These are phyloP conservation scores for Protostelium mycophagum DNA, from an alignment of 78 protist genomes.

Conservation along the genomic window DNA sequence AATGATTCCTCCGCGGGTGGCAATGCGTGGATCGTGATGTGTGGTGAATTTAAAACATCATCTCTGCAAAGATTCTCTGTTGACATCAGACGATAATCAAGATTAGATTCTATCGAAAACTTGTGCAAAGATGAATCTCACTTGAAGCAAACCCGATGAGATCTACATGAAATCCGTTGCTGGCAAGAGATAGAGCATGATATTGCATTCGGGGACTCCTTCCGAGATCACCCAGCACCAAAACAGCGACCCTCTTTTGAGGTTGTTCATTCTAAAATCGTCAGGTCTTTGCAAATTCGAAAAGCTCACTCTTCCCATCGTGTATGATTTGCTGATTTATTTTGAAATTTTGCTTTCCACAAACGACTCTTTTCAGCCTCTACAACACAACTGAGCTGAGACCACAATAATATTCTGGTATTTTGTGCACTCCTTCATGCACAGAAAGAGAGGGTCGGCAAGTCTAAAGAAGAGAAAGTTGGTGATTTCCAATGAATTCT, in stretches of 20 bases:
- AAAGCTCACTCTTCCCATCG: no score
- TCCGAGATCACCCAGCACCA: slow-evolving; percentile 97
- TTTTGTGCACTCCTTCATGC: no score
- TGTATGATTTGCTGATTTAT: no score
- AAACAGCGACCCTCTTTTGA: slow-evolving; percentile 63
- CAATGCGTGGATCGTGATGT: slow-evolving; percentile 2
- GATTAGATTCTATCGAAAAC: slow-evolving; percentile 1
- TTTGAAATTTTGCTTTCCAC: no score
- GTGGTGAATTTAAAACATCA: neutral
- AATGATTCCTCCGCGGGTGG: slow-evolving; percentile 6
- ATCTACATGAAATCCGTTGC: neutral
- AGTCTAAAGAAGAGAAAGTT: no score
- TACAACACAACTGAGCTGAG: no score
- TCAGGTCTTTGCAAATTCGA: neutral
- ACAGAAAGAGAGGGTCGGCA: no score
- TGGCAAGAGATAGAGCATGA: slow-evolving; percentile 78
- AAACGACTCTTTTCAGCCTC: no score
- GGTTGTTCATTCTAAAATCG: neutral
- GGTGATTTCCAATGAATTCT: no score
- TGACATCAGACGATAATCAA: neutral
- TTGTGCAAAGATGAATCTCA: slow-evolving; percentile 23
- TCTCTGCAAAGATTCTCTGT: slow-evolving; percentile 20
- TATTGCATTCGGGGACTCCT: slow-evolving; percentile 94
- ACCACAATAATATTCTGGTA: no score
- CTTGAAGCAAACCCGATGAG: slow-evolving; percentile 37